These are phyloP conservation scores for Mucor mucedo DNA, from an alignment of 371 early-diverging fungal species.

Conservation along the genomic window DNA sequence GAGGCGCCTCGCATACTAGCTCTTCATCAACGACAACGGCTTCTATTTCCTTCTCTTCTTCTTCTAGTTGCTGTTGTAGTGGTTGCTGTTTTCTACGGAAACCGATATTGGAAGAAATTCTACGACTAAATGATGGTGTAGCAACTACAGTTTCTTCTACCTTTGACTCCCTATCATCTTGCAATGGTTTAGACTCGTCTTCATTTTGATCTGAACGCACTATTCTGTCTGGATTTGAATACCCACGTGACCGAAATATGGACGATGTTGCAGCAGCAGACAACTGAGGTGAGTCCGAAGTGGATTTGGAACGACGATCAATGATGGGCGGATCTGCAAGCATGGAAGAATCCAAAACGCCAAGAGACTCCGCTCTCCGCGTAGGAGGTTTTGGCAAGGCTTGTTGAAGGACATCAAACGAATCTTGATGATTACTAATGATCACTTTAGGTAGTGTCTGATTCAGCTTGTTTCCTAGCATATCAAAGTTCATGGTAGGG, in stretches of 20 bases:
- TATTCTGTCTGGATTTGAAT: conserved; percentile 9
- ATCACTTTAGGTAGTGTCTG: conserved; percentile 7
- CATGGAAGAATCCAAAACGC: conserved; percentile 1
- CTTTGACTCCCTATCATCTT: neutral
- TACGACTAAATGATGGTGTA: neutral
- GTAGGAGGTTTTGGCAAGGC: conserved; percentile 15
- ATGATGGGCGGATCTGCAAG: neutral
- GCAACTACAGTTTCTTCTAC: neutral
- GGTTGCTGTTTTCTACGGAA: conserved; percentile 3
- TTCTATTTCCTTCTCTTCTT: neutral
- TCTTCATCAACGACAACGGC: neutral
- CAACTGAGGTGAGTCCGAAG: neutral
- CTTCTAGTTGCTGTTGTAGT: too few relatives aligned
- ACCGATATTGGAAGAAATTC: conserved; percentile 9
- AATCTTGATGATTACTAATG: conserved; percentile 1
- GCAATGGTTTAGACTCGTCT: neutral
- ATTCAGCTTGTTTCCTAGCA: conserved; percentile 21
- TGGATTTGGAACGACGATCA: neutral
- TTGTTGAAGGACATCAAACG: neutral
- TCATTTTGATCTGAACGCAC: neutral
- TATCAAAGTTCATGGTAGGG: conserved; percentile 10
- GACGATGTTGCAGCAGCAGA: neutral
- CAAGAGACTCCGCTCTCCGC: conserved; percentile 27
- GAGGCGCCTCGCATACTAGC: neutral
- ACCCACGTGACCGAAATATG: conserved; percentile 2